Base-by-base conservation (phyloP, 139 green algal genomes). In the Pleodorina starrii region DNA sequence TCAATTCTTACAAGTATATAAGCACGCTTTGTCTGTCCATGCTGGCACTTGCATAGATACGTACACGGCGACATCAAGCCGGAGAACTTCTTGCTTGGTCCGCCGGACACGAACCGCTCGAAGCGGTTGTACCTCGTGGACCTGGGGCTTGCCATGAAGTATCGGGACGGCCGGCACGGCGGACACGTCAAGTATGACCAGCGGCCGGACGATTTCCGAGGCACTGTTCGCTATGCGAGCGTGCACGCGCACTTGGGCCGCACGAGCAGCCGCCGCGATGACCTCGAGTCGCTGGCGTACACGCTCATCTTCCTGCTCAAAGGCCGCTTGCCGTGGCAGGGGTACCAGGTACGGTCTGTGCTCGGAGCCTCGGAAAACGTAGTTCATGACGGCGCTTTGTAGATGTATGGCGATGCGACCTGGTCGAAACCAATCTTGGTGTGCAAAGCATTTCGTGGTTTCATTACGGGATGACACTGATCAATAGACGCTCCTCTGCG, bases 121-220 rank as follows among this genome's bases (percentile, higher is more conserved):
- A 99, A 99, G 93, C 97, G 97, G 89, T 94, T 99, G 48, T 99
- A 96, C 91, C 94, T 99, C 60, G 98, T 99, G 79, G 98, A 99
- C 89, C 93, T 99, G 77, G 98, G 98, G 21, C 95, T 99, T 25
- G 97, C 88, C 4, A 88, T 83, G 69, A 91, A 91, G 94, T 97
- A 90, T 69, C 87, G 43, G 27, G 76, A 75, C 38, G 48, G 46
- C 5, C 63, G 71, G 36, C 87, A 76, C 68, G 85, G 66, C 29
- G 96, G 92, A 43, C 98, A 99, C 90, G 96, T 99, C 21, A 97
- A 99, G 93, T 99, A 99, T 93, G 98, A 99, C 91, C 98, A 99
- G 96, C 94, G 97, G 71, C 98, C 98, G 35, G 98, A 99, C 88
- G 97, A 99, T 29, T 99, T 99, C 87, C 91, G 97, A 38, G 98